These are phyloP conservation scores for Thalia dealbata DNA, from an alignment of 176 grass and related monocot species.

Conservation along the genomic window DNA sequence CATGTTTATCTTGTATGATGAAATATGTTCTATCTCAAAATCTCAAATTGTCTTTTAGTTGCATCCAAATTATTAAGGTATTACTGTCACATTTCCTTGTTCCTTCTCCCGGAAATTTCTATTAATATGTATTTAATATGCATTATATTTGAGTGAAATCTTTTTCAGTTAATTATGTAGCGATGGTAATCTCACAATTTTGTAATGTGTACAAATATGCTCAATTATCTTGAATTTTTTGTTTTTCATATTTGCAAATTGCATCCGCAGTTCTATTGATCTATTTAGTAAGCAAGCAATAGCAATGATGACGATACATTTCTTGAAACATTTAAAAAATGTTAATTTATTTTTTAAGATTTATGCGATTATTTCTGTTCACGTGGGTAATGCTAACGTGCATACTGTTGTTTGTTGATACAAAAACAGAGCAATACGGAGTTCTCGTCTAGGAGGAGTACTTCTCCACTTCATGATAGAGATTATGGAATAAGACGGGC, in stretches of 20 bases:
- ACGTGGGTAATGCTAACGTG: background rate
- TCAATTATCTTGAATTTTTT: background rate
- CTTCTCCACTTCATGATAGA: constrained; percentile 60
- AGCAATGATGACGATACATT: too few species aligned
- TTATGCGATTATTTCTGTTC: background rate
- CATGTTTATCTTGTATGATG: background rate
- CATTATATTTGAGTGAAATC: background rate
- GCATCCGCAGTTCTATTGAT: background rate
- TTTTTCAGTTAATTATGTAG: background rate
- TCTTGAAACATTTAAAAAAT: too few species aligned
- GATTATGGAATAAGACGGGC: constrained; percentile 28
- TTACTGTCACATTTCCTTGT: background rate
- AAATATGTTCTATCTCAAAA: background rate
- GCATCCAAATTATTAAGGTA: background rate
- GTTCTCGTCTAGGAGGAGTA: constrained; percentile 48
- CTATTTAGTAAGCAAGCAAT: background rate
- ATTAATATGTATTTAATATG: background rate
- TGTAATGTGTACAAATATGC: background rate
- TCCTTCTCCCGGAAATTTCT: background rate
- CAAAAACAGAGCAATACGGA: constrained; percentile 35
- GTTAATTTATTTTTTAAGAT: background rate
- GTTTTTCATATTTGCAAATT: background rate
- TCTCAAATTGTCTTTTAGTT: background rate
- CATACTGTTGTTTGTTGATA: background rate
- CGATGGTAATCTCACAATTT: background rate